A percentile compares a stretch with the other conserved stretches of the same genome.
phyloP scores from a whole-genome alignment of 148 eudicot species.

The Tetragonia tetragonoides region DNA sequence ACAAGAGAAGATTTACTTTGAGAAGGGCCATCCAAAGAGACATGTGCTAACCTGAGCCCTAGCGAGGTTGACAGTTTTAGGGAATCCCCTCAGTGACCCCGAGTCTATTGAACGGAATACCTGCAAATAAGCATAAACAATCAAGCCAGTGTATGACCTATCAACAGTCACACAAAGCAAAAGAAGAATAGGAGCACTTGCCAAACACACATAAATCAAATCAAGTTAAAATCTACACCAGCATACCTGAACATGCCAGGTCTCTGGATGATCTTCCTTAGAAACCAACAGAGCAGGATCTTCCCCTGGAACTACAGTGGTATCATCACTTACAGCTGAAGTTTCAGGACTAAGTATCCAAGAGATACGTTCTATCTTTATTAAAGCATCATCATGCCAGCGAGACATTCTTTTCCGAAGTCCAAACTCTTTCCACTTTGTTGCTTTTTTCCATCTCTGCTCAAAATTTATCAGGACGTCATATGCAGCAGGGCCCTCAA shows the following conservation, averaged over 20 bases:
- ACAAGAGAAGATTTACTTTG: not conserved
- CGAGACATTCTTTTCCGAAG: constrained; percentile 59
- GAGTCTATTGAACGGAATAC: constrained; percentile 95
- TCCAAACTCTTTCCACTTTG: constrained; percentile 82
- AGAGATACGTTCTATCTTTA: constrained; percentile 94
- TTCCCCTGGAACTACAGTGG: constrained; percentile 49
- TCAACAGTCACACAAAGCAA: constrained; percentile 1
- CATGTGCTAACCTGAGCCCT: constrained; percentile 51
- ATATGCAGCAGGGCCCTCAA: constrained; percentile 98
- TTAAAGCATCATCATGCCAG: constrained; percentile 88
- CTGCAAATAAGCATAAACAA: constrained; percentile 31
- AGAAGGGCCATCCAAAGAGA: constrained; percentile 3
- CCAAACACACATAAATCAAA: not conserved
- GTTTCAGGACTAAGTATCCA: constrained; percentile 86
- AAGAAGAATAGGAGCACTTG: not conserved
- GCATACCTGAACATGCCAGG: constrained; percentile 92
- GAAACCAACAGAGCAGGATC: constrained; percentile 69
- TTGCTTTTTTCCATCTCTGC: constrained; percentile 92
- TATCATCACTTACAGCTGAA: constrained; percentile 34
- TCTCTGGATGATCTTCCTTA: constrained; percentile 61
- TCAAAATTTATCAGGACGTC: constrained; percentile 94
- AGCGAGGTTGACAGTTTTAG: constrained; percentile 51
- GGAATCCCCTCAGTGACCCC: constrained; percentile 86
- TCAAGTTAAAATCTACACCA: not conserved
- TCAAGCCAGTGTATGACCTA: not conserved